A percentile compares a stretch with the other conserved stretches of the same genome.
Evolutionary conservation across 176 grass and related monocot species (phyloP).

Genomic region (Zizania latifolia): DNA sequence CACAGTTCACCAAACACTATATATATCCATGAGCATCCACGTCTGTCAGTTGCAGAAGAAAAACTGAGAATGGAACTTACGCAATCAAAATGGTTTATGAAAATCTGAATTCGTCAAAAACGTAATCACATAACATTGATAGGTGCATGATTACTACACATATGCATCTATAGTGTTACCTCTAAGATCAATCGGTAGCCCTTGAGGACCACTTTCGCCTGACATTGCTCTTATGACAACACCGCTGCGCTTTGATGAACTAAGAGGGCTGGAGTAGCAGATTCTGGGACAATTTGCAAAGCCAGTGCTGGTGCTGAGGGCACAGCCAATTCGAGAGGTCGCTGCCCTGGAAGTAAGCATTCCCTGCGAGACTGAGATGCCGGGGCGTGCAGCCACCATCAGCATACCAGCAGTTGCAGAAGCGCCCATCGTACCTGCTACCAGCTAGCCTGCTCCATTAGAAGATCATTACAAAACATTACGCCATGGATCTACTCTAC

Average conservation of each 20-base stretch:
- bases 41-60: not conserved
- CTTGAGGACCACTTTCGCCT: conserved; percentile 24
- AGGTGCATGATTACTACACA: not conserved
- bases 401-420: conserved; percentile 46
- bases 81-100: not conserved
- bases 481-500: not conserved
- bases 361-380: conserved; percentile 41
- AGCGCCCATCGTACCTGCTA: conserved; percentile 40
- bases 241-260: conserved; percentile 5
- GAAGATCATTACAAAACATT: not conserved
- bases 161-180: conserved; percentile 25
- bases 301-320: not conserved
- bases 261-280: conserved; percentile 28
- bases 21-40: not conserved
- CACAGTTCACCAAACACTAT: not conserved
- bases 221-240: conserved; percentile 58
- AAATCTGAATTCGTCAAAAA: not conserved
- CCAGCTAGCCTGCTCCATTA: not conserved
- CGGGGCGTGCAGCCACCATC: conserved; percentile 42
- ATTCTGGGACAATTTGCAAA: conserved; percentile 28
- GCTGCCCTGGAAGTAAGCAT: conserved; percentile 26
- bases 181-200: conserved; percentile 88
- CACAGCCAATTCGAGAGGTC: not conserved
- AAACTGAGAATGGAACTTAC: not conserved
- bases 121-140: not conserved